phyloP scores from a whole-genome alignment of 176 grass and related monocot species.

The Carex kokanica region DNA sequence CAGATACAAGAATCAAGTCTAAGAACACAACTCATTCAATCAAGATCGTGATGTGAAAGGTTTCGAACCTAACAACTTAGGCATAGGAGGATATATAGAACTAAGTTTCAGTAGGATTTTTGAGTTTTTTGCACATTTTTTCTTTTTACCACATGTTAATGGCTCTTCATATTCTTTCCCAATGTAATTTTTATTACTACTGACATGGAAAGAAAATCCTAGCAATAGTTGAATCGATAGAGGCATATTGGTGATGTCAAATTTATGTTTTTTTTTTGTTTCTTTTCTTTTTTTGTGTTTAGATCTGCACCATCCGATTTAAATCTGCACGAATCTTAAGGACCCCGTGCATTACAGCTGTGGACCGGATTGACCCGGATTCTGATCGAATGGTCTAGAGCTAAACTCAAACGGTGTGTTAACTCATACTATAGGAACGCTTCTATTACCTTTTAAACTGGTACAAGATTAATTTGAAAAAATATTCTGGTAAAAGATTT shows the following conservation, averaged over 20 bases:
- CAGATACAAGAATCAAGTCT: constrained; percentile 78
- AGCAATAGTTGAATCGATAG: constrained; percentile 15
- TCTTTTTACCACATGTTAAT: constrained; percentile 51
- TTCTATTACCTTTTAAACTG: background rate
- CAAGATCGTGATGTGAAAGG: constrained; percentile 24
- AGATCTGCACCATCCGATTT: too few species aligned
- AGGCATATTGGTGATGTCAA: constrained; percentile 29
- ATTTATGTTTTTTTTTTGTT: constrained; percentile 32
- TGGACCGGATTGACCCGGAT: too few species aligned
- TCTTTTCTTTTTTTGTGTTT: constrained; percentile 12
- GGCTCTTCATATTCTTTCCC: constrained; percentile 46
- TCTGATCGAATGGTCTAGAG: too few species aligned
- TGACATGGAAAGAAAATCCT: constrained; percentile 27
- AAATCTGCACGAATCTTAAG: too few species aligned
- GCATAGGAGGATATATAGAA: constrained; percentile 19
- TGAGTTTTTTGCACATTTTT: background rate
- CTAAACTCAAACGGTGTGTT: too few species aligned
- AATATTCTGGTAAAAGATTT: background rate
- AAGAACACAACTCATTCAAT: constrained; percentile 65
- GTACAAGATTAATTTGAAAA: constrained; percentile 2
- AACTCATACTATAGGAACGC: background rate
- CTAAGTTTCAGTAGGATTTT: constrained; percentile 1
- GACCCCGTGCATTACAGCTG: too few species aligned
- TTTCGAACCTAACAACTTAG: constrained; percentile 26
- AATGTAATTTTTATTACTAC: constrained; percentile 54